Conservation (phyloP, 768 basidiomycete species). For the Suillus brevipes region DNA sequence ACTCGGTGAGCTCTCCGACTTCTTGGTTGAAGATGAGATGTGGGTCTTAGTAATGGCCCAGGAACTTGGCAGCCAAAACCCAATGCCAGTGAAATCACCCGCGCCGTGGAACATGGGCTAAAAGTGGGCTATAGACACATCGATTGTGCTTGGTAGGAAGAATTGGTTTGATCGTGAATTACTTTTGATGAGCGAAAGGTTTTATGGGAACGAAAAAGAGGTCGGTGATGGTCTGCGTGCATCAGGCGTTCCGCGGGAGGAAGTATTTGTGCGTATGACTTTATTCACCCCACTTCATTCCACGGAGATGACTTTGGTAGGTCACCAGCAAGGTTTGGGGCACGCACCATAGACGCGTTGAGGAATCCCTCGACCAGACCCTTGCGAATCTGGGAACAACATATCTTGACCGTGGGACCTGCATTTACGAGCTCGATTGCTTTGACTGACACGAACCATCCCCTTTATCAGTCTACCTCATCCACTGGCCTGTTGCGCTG, state of each 20-base stretch:
- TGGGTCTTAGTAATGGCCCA: constrained; percentile 21
- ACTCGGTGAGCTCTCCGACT: constrained; percentile 44
- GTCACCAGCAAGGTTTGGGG: constrained; percentile 73
- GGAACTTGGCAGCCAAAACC: constrained; percentile 83
- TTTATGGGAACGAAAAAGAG: constrained; percentile 76
- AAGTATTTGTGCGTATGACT: constrained; percentile 57
- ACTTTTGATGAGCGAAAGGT: constrained; percentile 34
- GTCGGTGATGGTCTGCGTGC: constrained; percentile 79
- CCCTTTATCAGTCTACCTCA: constrained; percentile 50
- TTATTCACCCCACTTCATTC: background rate
- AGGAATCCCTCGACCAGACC: constrained; percentile 71
- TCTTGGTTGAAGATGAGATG: background rate
- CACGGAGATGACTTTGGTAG: constrained; percentile 31
- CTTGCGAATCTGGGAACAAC: constrained; percentile 75
- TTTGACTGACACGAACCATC: background rate
- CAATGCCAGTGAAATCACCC: constrained; percentile 53
- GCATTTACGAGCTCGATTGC: background rate
- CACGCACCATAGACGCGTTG: constrained; percentile 69
- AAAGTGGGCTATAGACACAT: constrained; percentile 78
- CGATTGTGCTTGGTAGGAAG: constrained; percentile 59
- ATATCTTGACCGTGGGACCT: constrained; percentile 72
- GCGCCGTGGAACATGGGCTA: constrained; percentile 73
- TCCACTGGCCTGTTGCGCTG: constrained; percentile 80
- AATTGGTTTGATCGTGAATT: background rate
- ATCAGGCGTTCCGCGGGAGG: constrained; percentile 73